A percentile compares a stretch with the other conserved stretches of the same genome.
These are phyloP conservation scores for Agrostemma githago DNA, from an alignment of 148 eudicot genomes.

Conservation along the genomic window DNA sequence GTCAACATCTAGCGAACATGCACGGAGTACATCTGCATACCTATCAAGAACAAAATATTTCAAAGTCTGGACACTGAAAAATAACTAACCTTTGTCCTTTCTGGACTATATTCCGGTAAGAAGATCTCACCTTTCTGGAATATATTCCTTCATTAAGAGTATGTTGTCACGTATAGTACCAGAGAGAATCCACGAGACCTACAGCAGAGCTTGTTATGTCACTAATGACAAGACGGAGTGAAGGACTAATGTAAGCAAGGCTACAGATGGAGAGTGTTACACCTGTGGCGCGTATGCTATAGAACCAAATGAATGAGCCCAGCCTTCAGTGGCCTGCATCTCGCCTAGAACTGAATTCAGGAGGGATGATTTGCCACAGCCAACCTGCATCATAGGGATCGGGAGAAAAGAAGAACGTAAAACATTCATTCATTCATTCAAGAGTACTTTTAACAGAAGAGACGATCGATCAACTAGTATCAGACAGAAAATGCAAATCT, in stretches of 20 bases:
- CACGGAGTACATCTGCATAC: slow-evolving; percentile 61
- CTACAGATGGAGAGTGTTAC: background rate
- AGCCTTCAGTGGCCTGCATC: slow-evolving; percentile 62
- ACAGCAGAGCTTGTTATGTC: slow-evolving; percentile 18
- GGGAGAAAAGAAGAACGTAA: background rate
- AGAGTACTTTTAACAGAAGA: background rate
- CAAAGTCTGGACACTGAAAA: no score
- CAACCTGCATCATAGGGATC: slow-evolving; percentile 51
- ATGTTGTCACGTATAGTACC: slow-evolving; percentile 87
- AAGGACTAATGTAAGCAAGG: slow-evolving; percentile 7
- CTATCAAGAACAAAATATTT: slow-evolving; percentile 29
- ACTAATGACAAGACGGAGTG: background rate
- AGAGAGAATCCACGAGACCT: slow-evolving; percentile 97
- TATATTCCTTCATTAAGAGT: slow-evolving; percentile 64
- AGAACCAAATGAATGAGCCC: slow-evolving; percentile 50
- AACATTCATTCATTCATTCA: background rate
- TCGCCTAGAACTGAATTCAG: slow-evolving; percentile 70
- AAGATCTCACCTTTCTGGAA: slow-evolving; percentile 52
- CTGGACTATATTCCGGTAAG: background rate
- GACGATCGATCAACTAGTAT: background rate
- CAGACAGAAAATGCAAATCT: background rate
- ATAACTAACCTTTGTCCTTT: no score
- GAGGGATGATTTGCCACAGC: slow-evolving; percentile 94
- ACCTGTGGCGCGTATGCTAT: slow-evolving; percentile 92
- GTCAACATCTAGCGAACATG: slow-evolving; percentile 80